phyloP scores from a whole-genome alignment of 2,329 filamentous ascomycete species.

The Madurella mycetomatis region DNA sequence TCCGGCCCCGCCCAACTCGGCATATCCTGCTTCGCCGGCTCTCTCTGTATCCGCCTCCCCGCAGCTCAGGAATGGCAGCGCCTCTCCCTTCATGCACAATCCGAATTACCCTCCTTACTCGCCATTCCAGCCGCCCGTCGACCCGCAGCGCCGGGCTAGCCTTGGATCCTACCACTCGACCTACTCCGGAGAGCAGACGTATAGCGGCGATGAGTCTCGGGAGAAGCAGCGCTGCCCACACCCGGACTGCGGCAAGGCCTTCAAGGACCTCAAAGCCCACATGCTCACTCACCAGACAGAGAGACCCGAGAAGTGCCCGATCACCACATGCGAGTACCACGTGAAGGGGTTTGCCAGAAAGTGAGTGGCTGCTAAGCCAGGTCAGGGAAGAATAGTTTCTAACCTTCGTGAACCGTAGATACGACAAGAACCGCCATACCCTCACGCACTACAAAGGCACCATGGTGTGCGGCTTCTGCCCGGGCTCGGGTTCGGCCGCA shows the following conservation, averaged over 20 bases:
- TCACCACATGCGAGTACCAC: slow-evolving; percentile 87
- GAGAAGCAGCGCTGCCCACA: slow-evolving; percentile 73
- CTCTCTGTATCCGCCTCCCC: slow-evolving; percentile 55
- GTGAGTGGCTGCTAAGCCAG: slow-evolving; percentile 19
- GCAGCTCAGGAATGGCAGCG: slow-evolving; percentile 51
- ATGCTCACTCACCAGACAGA: slow-evolving; percentile 92
- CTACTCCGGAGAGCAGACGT: slow-evolving; percentile 55
- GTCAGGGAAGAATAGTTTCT: not conserved
- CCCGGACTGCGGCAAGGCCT: slow-evolving; percentile 76
- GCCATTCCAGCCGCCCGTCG: slow-evolving; percentile 47
- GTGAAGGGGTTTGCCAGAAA: slow-evolving; percentile 89
- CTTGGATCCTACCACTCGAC: slow-evolving; percentile 66
- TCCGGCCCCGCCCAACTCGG: slow-evolving; percentile 41
- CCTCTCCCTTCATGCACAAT: slow-evolving; percentile 62
- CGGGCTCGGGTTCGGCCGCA: slow-evolving; percentile 77
- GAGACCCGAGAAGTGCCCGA: slow-evolving; percentile 90
- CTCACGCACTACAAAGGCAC: slow-evolving; percentile 95
- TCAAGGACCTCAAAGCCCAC: slow-evolving; percentile 90
- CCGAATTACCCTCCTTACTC: slow-evolving; percentile 47
- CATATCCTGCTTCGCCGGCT: slow-evolving; percentile 60
- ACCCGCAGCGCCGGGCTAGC: slow-evolving; percentile 58
- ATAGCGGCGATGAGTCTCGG: slow-evolving; percentile 59
- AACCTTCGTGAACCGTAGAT: slow-evolving; percentile 34
- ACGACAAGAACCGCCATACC: slow-evolving; percentile 93
- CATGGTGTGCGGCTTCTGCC: slow-evolving; percentile 95